A percentile compares a stretch with the other conserved stretches of the same genome.
phyloP scores from a whole-genome alignment of 2,329 filamentous ascomycete genomes.

The Coleophoma eucalyptorum region DNA sequence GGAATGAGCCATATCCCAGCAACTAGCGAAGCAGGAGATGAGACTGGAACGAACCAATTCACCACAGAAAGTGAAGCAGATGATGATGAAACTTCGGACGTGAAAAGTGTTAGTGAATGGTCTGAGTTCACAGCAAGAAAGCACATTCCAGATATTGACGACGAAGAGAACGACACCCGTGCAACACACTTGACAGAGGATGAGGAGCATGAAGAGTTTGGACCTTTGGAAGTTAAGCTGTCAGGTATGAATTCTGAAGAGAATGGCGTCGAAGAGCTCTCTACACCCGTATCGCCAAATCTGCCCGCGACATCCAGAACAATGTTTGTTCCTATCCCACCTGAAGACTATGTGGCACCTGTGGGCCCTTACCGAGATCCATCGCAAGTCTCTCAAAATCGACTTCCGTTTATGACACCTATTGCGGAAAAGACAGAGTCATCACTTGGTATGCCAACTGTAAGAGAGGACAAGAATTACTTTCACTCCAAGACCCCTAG shows the following conservation, averaged over 20 bases:
- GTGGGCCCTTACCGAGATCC: slow-evolving; percentile 79
- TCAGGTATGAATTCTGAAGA: slow-evolving; percentile 28
- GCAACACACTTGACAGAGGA: slow-evolving; percentile 37
- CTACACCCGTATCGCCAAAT: slow-evolving; percentile 40
- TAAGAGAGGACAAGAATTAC: slow-evolving; percentile 51
- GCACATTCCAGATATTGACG: slow-evolving; percentile 53
- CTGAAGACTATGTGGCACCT: slow-evolving; percentile 81
- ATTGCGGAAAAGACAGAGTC: slow-evolving; percentile 95
- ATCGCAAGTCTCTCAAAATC: slow-evolving; percentile 77
- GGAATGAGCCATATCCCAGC: slow-evolving; percentile 68
- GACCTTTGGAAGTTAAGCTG: slow-evolving; percentile 24
- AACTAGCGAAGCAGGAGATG: slow-evolving; percentile 74
- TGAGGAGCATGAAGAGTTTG: slow-evolving; percentile 28
- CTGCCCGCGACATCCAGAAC: slow-evolving; percentile 41
- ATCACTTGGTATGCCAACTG: slow-evolving; percentile 67
- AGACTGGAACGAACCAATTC: slow-evolving; percentile 72
- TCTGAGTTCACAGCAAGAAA: slow-evolving; percentile 79
- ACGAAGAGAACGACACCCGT: slow-evolving; percentile 33
- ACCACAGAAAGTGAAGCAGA: slow-evolving; percentile 63
- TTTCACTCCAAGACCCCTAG: slow-evolving; percentile 75
- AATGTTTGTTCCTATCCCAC: slow-evolving; percentile 74
- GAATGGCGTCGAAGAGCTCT: slow-evolving; percentile 35
- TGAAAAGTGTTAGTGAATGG: slow-evolving; percentile 74
- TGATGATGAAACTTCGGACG: slow-evolving; percentile 53
- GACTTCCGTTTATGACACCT: slow-evolving; percentile 96